A percentile compares a stretch with the other conserved stretches of the same genome.
Evolutionary conservation across 352 stramenopile genomes (phyloP).

Genomic region (Aphanomyces astaci): DNA sequence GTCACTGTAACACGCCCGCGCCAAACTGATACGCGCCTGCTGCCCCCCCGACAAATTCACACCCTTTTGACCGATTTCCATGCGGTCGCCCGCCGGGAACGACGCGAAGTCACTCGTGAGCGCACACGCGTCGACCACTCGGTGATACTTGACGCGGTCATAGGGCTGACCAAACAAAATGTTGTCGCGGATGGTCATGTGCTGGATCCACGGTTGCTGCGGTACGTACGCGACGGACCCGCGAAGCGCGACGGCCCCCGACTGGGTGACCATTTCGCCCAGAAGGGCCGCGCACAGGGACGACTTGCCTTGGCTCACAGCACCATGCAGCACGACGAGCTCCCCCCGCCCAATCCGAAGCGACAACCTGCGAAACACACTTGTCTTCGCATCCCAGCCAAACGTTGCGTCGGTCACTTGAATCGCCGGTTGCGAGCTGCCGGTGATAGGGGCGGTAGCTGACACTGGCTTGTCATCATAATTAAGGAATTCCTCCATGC

Average conservation of each 20-base stretch:
- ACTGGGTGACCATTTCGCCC: not conserved
- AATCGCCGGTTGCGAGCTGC: constrained; percentile 48
- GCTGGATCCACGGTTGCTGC: constrained; percentile 38
- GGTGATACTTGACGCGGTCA: constrained; percentile 43
- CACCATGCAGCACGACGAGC: constrained; percentile 1
- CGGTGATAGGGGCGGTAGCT: constrained; percentile 54
- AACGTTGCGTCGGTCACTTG: constrained; percentile 44
- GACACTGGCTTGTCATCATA: constrained; percentile 38
- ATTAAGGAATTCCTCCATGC: constrained; percentile 44
- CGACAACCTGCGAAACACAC: constrained; percentile 24
- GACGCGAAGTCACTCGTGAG: constrained; percentile 12
- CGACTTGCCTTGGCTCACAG: constrained; percentile 1
- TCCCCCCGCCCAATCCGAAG: not conserved
- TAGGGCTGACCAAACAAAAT: constrained; percentile 64
- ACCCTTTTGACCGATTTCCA: constrained; percentile 17
- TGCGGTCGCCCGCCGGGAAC: constrained; percentile 20
- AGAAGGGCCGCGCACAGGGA: constrained; percentile 3
- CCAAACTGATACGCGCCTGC: constrained; percentile 21
- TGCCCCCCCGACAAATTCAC: constrained; percentile 23
- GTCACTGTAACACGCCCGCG: constrained; percentile 12
- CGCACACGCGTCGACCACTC: constrained; percentile 10
- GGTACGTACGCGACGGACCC: constrained; percentile 25
- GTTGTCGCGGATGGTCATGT: constrained; percentile 63
- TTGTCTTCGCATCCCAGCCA: constrained; percentile 38
- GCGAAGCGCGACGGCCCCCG: constrained; percentile 25